phyloP scores from a whole-genome alignment of 345 rosid species.

The Moricandia arvensis region DNA sequence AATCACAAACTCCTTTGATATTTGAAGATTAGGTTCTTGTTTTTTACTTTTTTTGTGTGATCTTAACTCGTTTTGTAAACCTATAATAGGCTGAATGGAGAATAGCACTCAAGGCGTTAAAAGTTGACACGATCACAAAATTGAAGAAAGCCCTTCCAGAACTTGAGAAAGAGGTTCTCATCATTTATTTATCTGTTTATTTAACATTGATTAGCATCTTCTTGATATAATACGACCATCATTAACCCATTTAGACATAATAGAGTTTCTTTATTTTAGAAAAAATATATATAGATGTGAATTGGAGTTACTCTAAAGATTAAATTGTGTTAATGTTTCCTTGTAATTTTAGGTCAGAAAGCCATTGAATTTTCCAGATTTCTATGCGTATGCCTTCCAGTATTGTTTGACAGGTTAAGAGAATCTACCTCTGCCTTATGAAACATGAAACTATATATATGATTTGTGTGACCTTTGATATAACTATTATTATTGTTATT shows the following conservation, averaged over 20 bases:
- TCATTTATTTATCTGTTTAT: not conserved
- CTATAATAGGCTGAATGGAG: slow-evolving; percentile 56
- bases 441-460: not conserved
- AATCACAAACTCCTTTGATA: not conserved
- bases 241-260: not conserved
- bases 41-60: not conserved
- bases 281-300: not conserved
- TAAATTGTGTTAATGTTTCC: not conserved
- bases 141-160: slow-evolving; percentile 71
- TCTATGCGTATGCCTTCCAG: slow-evolving; percentile 78
- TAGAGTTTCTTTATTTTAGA: not conserved
- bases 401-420: slow-evolving; percentile 84
- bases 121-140: slow-evolving; percentile 59
- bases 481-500: slow-evolving; percentile 2
- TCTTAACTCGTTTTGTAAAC: not conserved
- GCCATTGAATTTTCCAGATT: slow-evolving; percentile 70
- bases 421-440: not conserved
- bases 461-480: not conserved
- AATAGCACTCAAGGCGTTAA: slow-evolving; percentile 66
- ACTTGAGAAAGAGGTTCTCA: slow-evolving; percentile 80
- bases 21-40: not conserved
- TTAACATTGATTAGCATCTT: not conserved
- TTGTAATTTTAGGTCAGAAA: slow-evolving; percentile 55
- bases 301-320: not conserved
- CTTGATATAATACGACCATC: not conserved